Evolutionary conservation across 2,329 filamentous ascomycete species (phyloP).

Genomic region (Epichloe festucae): DNA sequence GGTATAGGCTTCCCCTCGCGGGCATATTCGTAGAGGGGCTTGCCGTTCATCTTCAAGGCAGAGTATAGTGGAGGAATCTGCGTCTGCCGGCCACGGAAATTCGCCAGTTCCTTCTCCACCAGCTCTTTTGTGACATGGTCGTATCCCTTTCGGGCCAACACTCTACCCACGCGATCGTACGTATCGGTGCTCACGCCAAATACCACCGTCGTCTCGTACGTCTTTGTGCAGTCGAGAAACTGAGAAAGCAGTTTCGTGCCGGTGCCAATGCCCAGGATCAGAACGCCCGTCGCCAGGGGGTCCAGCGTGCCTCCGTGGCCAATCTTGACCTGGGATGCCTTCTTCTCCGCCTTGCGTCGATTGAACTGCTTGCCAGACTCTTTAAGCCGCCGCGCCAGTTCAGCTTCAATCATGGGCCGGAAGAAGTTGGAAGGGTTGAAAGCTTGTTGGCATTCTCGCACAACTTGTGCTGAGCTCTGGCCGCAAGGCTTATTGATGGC

Average conservation of each 20-base stretch:
- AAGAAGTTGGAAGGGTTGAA: slow-evolving; percentile 77
- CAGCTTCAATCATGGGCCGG: slow-evolving; percentile 57
- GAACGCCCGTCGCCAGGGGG: slow-evolving; percentile 81
- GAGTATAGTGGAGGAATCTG: slow-evolving; percentile 91
- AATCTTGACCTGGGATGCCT: slow-evolving; percentile 67
- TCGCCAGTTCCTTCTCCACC: slow-evolving; percentile 62
- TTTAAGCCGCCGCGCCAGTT: slow-evolving; percentile 40
- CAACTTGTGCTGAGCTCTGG: slow-evolving; percentile 77
- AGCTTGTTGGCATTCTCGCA: slow-evolving; percentile 72
- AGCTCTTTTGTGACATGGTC: slow-evolving; percentile 67
- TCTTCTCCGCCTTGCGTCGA: slow-evolving; percentile 43
- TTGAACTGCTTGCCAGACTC: slow-evolving; percentile 47
- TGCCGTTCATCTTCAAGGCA: slow-evolving; percentile 84
- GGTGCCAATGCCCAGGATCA: slow-evolving; percentile 76
- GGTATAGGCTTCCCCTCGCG: slow-evolving; percentile 79
- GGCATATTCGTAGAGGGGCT: slow-evolving; percentile 92
- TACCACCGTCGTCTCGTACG: slow-evolving; percentile 77
- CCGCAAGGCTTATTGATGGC: slow-evolving; percentile 87
- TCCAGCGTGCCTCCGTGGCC: slow-evolving; percentile 94
- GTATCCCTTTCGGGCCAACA: slow-evolving; percentile 63
- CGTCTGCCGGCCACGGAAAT: slow-evolving; percentile 71
- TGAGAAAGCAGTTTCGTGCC: slow-evolving; percentile 72
- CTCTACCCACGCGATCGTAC: slow-evolving; percentile 77
- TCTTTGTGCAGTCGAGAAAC: slow-evolving; percentile 84
- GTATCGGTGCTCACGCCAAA: slow-evolving; percentile 90